These are phyloP conservation scores for Nyctanthes arbortristis DNA, from an alignment of 257 asterid species.

Conservation along the genomic window DNA sequence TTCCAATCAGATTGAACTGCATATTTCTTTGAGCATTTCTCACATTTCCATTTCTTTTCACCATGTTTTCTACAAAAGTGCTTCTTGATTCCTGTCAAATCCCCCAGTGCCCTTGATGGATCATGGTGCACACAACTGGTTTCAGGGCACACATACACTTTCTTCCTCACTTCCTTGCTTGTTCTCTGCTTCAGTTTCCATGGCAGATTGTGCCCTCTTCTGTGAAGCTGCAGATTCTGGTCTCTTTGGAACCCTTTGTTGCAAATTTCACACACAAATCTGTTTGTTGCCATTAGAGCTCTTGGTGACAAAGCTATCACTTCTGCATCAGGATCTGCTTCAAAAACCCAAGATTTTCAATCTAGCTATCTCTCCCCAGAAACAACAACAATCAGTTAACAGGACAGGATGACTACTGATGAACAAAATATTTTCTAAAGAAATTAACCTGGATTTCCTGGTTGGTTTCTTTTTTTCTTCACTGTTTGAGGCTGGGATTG, in stretches of 20 bases:
- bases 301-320: slow-evolving; percentile 87
- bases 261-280: slow-evolving; percentile 89
- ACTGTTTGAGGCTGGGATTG: slow-evolving; percentile 39
- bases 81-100: slow-evolving; percentile 90
- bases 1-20: slow-evolving; percentile 98
- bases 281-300: slow-evolving; percentile 76
- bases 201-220: slow-evolving; percentile 94
- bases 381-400: too few relatives aligned
- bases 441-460: slow-evolving; percentile 93
- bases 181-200: slow-evolving; percentile 94
- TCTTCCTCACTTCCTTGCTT: slow-evolving; percentile 56
- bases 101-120: slow-evolving; percentile 92
- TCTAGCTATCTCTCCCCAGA: slow-evolving; percentile 7
- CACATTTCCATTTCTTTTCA: slow-evolving; percentile 93
- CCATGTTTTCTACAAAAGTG: slow-evolving; percentile 93
- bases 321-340: slow-evolving; percentile 86
- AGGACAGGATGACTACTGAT: too few relatives aligned
- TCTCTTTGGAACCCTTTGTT: slow-evolving; percentile 93
- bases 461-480: slow-evolving; percentile 84
- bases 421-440: neutral
- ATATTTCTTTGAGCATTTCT: slow-evolving; percentile 76
- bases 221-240: slow-evolving; percentile 88
- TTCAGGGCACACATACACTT: slow-evolving; percentile 94
- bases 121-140: slow-evolving; percentile 77
- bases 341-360: neutral